A percentile compares a stretch with the other conserved stretches of the same genome.
Conservation (phyloP, 2,329 filamentous ascomycete species). For the Plectosphaerella cucumerina region DNA sequence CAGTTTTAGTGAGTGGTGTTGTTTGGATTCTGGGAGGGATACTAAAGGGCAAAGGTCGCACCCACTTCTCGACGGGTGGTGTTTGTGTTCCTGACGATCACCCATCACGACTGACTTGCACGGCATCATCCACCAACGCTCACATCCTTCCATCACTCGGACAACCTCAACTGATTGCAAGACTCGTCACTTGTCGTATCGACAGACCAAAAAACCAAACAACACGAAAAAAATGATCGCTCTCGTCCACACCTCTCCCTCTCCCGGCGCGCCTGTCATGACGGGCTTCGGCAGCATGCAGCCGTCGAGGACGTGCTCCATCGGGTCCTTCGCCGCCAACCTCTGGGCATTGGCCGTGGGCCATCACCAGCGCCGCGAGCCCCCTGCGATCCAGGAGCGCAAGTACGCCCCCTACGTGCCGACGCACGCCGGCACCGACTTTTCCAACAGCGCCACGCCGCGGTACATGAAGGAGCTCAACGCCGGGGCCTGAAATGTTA, state of each 20-base stretch:
- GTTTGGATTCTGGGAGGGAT: background rate
- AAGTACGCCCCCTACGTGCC: conserved; percentile 19
- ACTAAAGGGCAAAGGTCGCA: background rate
- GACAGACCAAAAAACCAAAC: no score
- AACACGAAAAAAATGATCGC: no score
- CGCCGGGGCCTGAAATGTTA: conserved; percentile 9
- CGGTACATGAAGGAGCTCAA: conserved; percentile 31
- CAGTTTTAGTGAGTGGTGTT: background rate
- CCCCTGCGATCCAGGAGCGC: background rate
- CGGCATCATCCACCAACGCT: no score
- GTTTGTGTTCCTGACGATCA: background rate
- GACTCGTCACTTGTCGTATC: no score
- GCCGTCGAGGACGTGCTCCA: background rate
- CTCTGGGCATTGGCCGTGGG: background rate
- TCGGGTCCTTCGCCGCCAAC: background rate
- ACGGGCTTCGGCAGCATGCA: background rate
- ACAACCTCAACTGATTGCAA: no score
- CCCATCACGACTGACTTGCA: no score
- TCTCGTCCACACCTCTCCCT: no score
- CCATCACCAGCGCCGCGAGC: background rate
- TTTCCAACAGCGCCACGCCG: conserved; percentile 37
- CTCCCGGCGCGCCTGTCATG: background rate
- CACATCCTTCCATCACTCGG: no score
- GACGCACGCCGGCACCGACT: conserved; percentile 35
- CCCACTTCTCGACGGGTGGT: background rate